A percentile compares a stretch with the other conserved stretches of the same genome.
phyloP scores from a whole-genome alignment of 1,139 yeast species.

The Geotrichum candidum region DNA sequence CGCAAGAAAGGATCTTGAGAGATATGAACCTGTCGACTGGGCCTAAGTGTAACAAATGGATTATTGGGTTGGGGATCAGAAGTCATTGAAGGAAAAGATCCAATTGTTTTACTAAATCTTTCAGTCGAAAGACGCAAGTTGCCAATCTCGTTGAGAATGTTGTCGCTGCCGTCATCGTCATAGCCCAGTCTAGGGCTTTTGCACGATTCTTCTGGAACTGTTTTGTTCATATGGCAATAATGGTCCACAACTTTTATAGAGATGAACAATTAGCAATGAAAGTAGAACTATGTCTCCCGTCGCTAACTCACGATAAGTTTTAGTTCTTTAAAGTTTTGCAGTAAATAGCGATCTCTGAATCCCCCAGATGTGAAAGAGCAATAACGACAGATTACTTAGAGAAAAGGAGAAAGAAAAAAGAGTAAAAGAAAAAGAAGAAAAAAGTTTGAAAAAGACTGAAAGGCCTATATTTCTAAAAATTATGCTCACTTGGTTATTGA shows the following conservation, averaged over 20 bases:
- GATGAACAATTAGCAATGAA: not conserved
- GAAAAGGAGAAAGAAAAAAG: not conserved
- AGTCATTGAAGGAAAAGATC: constrained; percentile 8
- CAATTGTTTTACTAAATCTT: constrained; percentile 7
- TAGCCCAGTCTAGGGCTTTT: not conserved
- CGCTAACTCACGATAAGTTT: too few relatives aligned
- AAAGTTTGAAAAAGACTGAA: too few relatives aligned
- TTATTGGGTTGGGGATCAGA: not conserved
- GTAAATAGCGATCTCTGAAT: not conserved
- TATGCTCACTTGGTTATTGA: not conserved
- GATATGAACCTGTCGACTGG: not conserved
- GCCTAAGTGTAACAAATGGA: not conserved
- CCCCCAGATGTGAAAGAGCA: not conserved
- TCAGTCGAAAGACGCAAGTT: constrained; percentile 8
- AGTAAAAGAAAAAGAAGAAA: not conserved
- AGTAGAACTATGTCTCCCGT: too few relatives aligned
- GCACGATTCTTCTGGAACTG: constrained; percentile 3
- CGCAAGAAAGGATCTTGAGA: not conserved
- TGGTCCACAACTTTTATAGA: not conserved
- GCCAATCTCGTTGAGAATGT: constrained; percentile 11
- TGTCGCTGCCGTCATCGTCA: constrained; percentile 8
- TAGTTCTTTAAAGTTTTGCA: not conserved
- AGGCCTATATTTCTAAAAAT: too few relatives aligned
- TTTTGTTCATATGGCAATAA: constrained; percentile 8
- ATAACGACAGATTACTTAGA: not conserved